phyloP scores from a whole-genome alignment of 805 yeast genomes.

The Barnettozyma siamensis region DNA sequence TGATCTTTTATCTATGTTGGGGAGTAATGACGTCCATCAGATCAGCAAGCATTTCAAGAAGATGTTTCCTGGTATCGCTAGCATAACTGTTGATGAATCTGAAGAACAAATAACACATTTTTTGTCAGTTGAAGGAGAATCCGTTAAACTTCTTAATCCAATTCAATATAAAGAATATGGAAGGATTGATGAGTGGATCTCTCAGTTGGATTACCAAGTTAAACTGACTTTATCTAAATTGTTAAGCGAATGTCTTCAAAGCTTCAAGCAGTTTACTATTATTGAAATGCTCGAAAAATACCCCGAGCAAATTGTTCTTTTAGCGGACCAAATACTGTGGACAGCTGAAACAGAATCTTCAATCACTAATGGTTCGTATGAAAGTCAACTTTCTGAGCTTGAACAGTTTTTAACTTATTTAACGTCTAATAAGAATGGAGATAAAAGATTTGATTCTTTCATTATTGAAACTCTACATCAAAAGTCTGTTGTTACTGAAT shows the following conservation, averaged over 20 bases:
- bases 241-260: slow-evolving; percentile 28
- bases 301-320: slow-evolving; percentile 53
- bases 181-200: slow-evolving; percentile 57
- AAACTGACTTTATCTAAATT: slow-evolving; percentile 40
- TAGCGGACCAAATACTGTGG: slow-evolving; percentile 55
- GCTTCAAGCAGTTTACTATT: slow-evolving; percentile 18
- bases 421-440: slow-evolving; percentile 35
- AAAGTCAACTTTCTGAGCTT: slow-evolving; percentile 20
- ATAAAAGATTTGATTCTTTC: slow-evolving; percentile 52
- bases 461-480: slow-evolving; percentile 66
- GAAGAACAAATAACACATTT: slow-evolving; percentile 39
- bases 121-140: slow-evolving; percentile 63
- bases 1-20: slow-evolving; percentile 77
- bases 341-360: slow-evolving; percentile 37
- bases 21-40: slow-evolving; percentile 43
- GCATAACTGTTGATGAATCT: slow-evolving; percentile 33
- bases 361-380: slow-evolving; percentile 11
- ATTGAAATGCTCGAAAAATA: slow-evolving; percentile 30
- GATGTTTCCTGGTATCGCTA: slow-evolving; percentile 62
- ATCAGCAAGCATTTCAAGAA: slow-evolving; percentile 59
- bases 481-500: slow-evolving; percentile 31
- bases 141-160: slow-evolving; percentile 34
- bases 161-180: slow-evolving; percentile 39
- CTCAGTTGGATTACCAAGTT: slow-evolving; percentile 48
- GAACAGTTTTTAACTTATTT: not conserved